A percentile compares a stretch with the other conserved stretches of the same genome.
Conservation (phyloP, 148 eudicot species). For the Vaccinium myrtillus region DNA sequence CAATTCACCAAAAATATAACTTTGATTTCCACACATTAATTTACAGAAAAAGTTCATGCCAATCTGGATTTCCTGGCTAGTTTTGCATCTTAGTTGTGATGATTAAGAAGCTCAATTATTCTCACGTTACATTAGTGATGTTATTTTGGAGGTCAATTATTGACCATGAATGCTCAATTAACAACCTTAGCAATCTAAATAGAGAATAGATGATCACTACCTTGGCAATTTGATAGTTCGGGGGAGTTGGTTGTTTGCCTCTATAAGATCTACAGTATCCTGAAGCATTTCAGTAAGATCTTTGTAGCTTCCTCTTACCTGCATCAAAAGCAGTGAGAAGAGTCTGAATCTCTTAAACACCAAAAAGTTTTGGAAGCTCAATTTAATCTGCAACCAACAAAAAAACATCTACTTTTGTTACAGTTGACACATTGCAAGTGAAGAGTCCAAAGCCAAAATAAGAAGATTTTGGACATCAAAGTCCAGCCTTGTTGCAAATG, state of each 20-base stretch:
- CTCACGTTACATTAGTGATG: no score
- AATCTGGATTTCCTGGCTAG: neutral
- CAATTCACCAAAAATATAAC: neutral
- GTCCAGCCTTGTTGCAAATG: no score
- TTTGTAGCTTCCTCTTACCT: constrained; percentile 99
- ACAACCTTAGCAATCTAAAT: no score
- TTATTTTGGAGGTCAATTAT: no score
- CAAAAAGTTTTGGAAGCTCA: neutral
- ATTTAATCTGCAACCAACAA: neutral
- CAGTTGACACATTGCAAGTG: no score
- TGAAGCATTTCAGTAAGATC: constrained; percentile 93
- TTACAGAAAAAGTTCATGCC: neutral
- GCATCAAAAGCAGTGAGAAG: constrained; percentile 8
- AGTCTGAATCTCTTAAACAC: neutral
- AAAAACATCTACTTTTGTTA: no score
- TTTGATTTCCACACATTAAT: neutral
- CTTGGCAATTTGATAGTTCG: constrained; percentile 93
- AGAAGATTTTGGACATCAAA: no score
- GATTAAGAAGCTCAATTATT: neutral
- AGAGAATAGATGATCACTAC: constrained; percentile 28
- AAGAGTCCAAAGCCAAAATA: no score
- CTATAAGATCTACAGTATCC: constrained; percentile 89
- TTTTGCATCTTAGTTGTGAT: neutral
- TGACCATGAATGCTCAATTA: no score
- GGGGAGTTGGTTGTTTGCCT: constrained; percentile 70